Base-by-base conservation (phyloP, 2,329 filamentous ascomycete genomes). In the Malbranchea cinnamomea region DNA sequence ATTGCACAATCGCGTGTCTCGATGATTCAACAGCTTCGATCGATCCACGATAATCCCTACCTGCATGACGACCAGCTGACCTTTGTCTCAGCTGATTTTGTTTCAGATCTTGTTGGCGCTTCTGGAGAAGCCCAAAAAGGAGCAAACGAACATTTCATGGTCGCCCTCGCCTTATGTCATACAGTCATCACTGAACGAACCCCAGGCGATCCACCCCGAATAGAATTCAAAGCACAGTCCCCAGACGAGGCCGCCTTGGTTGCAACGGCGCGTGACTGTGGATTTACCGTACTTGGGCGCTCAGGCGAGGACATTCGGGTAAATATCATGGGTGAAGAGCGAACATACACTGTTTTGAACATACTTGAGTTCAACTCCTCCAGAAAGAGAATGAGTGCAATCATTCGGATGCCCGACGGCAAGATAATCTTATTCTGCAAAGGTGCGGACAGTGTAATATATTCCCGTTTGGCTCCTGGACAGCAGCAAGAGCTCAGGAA, bases 301-400 rank as follows among this genome's bases (percentile, higher is more conserved):
- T 73, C 78, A 2, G 68, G 72, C 21, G 80, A 92, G 38, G 81
- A 82, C 30, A 78, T 98, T 38, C 72, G 81, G 30, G 49, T 98
- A 32, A 93, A 93, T 41, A 67, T 92, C 5, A 70, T 91, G 61
- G 91, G 89, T 28, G 68, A 84, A 45, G 84, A 95, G 42, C 70
- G 74, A 26, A 74, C 78, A 37, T 98, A 89, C 51, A 76, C 74
- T 10, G 78, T 98, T 18, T 68, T 98, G 27, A 95, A 93, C 55
- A 93, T 80, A 1, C 76, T 98, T 21, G 89, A 98, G 51, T 98
- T 98, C 63, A 95, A 95, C 53, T 95, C 87, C 0, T 84, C 78
- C 24, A 72, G 89, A 46, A 98, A 98, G 60, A 74, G 89, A 41
- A 98, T 98, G 89, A 95, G 85, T 56, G 82, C 85, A 2, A 94